phyloP scores from a whole-genome alignment of 2,329 filamentous ascomycete species.

The Aureobasidium vineae region DNA sequence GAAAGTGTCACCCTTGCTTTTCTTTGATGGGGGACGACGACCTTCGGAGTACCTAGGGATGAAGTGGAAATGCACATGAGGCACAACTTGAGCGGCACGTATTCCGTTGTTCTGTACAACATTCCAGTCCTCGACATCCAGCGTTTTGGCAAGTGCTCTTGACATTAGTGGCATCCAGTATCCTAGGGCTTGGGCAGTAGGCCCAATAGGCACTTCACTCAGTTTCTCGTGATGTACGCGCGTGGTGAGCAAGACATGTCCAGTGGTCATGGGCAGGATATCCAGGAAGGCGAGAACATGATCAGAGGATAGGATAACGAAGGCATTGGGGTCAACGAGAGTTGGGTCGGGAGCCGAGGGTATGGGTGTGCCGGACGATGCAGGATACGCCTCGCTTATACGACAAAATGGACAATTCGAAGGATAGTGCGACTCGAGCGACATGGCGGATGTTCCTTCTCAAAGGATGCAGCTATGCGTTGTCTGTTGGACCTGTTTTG shows the following conservation, averaged over 20 bases:
- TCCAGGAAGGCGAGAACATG: conserved; percentile 85
- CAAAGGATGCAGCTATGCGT: background rate
- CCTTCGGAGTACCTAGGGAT: conserved; percentile 69
- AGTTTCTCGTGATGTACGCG: conserved; percentile 75
- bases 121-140: conserved; percentile 83
- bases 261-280: conserved; percentile 80
- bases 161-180: conserved; percentile 69
- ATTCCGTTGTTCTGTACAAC: conserved; percentile 93
- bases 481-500: no score
- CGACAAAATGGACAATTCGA: conserved; percentile 58
- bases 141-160: conserved; percentile 65
- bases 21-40: conserved; percentile 36
- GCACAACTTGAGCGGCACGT: conserved; percentile 86
- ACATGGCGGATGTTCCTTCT: conserved; percentile 16
- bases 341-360: conserved; percentile 39
- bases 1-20: conserved; percentile 48
- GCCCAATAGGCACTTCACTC: conserved; percentile 56
- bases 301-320: conserved; percentile 73
- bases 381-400: conserved; percentile 54
- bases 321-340: conserved; percentile 40
- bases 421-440: conserved; percentile 40
- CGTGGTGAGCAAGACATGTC: conserved; percentile 80
- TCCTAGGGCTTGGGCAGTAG: conserved; percentile 37
- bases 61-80: conserved; percentile 92
- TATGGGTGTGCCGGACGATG: conserved; percentile 34